Base-by-base conservation (phyloP, 345 rosid species). In the Brassica incana region DNA sequence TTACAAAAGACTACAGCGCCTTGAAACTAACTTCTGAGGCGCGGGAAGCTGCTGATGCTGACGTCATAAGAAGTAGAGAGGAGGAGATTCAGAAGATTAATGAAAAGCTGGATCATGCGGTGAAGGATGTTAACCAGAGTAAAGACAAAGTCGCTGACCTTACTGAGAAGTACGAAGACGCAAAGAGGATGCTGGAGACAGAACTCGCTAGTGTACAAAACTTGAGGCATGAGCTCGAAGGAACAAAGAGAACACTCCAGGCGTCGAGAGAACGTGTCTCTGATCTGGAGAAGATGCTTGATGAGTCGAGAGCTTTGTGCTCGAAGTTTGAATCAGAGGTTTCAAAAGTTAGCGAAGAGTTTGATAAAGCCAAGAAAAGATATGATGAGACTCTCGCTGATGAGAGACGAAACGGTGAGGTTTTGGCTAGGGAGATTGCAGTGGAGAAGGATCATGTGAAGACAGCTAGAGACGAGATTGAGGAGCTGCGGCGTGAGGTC, bases 1-100 rank as follows among this genome's bases (percentile, higher is more conserved):
- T 79, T 76, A 76, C 84, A 80, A 82, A 83, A 74, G 88, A 87
- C 15, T 90, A 86, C 68, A 78, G 65, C 78, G 86, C 86, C 73
- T 80, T 95, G 79, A 87, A 85, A 83, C 75, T 81, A 73, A 81
- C 93, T 56, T 88, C 91, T 68, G 90, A 88, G 65, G 79, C 84
- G 60, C 86, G 65, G 81, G 85, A 88, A 67, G 89, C 86, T 50
- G 80, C 73, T 33, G 84, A 88, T 82, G 88, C 89, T 2, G 85
- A 79, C 73, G 81, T 71, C 77, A 82, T 93, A 72, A 80, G 71
- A 56, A 89, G 81, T 73, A 88, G 27, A 33, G 14, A 54, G 40
- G 48, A 61, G 32, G 8, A 25, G 35, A 61, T 29, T 20, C n/a
- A 48, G 43, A 77, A 75, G 78, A 84, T 93, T 18, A 82, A 84